Conservation (phyloP, 345 rosid species). For the Murraya koenigii region DNA sequence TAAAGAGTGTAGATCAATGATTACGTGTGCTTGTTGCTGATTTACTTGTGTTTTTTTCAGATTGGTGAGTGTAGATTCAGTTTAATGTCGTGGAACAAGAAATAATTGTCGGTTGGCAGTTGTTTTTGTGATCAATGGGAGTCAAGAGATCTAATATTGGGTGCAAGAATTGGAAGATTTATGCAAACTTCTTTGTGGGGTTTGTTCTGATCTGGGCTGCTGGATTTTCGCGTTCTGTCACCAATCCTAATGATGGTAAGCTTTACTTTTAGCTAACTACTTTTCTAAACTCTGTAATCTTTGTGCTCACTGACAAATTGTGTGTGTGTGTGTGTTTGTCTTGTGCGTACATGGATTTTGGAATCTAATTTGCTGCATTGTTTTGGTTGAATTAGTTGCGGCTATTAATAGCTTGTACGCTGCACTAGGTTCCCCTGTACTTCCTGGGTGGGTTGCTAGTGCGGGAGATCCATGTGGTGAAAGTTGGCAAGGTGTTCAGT, state of each 20-base stretch:
- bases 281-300: background rate
- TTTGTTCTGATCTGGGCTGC: slow-evolving; percentile 58
- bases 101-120: slow-evolving; percentile 10
- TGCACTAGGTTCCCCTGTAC: slow-evolving; percentile 71
- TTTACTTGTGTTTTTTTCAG: slow-evolving; percentile 30
- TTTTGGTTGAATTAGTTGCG: slow-evolving; percentile 59
- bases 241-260: slow-evolving; percentile 81
- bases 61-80: slow-evolving; percentile 34
- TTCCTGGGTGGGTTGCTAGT: slow-evolving; percentile 91
- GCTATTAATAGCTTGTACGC: slow-evolving; percentile 73
- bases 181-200: slow-evolving; percentile 34
- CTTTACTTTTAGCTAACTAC: background rate
- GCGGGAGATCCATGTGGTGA: slow-evolving; percentile 97
- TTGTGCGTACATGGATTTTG: slow-evolving; percentile 17
- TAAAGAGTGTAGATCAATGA: slow-evolving; percentile 16
- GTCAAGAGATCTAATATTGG: slow-evolving; percentile 49
- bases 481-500: slow-evolving; percentile 85
- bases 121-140: slow-evolving; percentile 46
- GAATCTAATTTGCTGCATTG: slow-evolving; percentile 34
- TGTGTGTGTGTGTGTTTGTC: background rate
- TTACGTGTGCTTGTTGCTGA: slow-evolving; percentile 3
- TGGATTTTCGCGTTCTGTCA: slow-evolving; percentile 49
- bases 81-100: slow-evolving; percentile 29
- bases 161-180: slow-evolving; percentile 47
- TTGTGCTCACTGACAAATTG: background rate